These are phyloP conservation scores for Lipomyces mesembrius DNA, from an alignment of 805 yeast genomes.

Conservation along the genomic window DNA sequence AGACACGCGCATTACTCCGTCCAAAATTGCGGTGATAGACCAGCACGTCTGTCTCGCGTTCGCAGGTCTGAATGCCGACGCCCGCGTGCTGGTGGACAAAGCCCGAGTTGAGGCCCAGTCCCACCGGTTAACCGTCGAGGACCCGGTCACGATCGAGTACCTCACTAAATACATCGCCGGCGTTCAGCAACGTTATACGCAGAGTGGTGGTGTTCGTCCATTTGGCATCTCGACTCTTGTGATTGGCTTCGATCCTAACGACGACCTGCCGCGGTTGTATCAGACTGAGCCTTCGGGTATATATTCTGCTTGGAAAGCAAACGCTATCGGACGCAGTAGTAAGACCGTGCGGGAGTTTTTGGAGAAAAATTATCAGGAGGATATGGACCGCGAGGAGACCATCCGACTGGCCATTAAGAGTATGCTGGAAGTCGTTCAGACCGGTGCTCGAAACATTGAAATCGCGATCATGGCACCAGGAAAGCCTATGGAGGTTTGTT, in stretches of 20 bases:
- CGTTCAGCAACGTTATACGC: constrained; percentile 94
- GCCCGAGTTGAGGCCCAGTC: constrained; percentile 97
- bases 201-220: constrained; percentile 98
- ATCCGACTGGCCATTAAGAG: constrained; percentile 82
- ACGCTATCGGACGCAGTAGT: constrained; percentile 92
- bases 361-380: constrained; percentile 78
- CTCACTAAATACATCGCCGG: constrained; percentile 96
- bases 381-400: constrained; percentile 69
- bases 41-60: constrained; percentile 89
- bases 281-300: constrained; percentile 98
- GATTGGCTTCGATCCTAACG: constrained; percentile 93
- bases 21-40: constrained; percentile 90
- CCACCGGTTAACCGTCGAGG: constrained; percentile 90
- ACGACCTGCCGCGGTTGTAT: constrained; percentile 76
- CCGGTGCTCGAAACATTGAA: constrained; percentile 96
- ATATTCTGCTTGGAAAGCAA: constrained; percentile 97
- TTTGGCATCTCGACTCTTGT: constrained; percentile 94
- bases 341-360: constrained; percentile 94
- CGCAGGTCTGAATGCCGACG: constrained; percentile 99
- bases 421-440: constrained; percentile 93
- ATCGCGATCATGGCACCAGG: constrained; percentile 82
- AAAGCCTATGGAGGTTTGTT: constrained; percentile 53
- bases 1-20: constrained; percentile 94
- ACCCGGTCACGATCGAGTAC: constrained; percentile 88
- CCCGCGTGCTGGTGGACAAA: constrained; percentile 89